Conservation (phyloP, 73 alveolate genomes). For the Strombidium stylifer region DNA sequence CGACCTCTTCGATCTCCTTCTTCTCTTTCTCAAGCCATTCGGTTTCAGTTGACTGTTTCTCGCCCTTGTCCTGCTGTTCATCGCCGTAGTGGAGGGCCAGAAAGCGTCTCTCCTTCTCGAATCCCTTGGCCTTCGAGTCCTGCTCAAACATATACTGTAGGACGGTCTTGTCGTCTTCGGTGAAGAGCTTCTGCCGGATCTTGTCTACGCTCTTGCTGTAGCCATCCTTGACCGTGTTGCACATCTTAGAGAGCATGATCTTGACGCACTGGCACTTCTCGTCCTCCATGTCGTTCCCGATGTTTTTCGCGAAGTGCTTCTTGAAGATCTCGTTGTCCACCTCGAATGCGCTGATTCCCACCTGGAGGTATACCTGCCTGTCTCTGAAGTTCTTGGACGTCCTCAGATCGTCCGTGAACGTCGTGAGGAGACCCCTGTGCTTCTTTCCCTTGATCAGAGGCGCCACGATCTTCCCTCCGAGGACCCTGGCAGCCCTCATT, state of each 20-base stretch:
- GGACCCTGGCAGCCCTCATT: constrained; percentile 22
- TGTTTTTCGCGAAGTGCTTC: constrained; percentile 40
- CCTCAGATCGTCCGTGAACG: constrained; percentile 12
- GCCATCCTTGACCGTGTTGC: constrained; percentile 16
- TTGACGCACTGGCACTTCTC: constrained; percentile 20
- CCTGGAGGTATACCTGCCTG: constrained; percentile 22
- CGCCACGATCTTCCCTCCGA: constrained; percentile 21
- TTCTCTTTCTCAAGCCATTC: neutral
- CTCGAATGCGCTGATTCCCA: constrained; percentile 14
- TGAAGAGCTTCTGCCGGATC: neutral
- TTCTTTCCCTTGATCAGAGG: constrained; percentile 23
- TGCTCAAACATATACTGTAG: too few relatives aligned
- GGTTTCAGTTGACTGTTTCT: neutral
- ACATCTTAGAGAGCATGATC: constrained; percentile 20
- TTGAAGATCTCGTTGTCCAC: constrained; percentile 28
- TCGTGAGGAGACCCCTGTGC: constrained; percentile 5
- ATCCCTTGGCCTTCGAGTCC: too few relatives aligned
- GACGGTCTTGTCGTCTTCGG: too few relatives aligned
- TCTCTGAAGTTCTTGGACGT: constrained; percentile 28
- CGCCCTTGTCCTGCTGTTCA: neutral
- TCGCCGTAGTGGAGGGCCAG: neutral
- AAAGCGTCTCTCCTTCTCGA: neutral
- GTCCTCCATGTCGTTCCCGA: constrained; percentile 26
- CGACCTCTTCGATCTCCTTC: constrained; percentile 14
- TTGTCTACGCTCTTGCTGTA: constrained; percentile 31